Percentiles rank a stretch among this genome's conserved stretches.
These are phyloP conservation scores for Hordeum pubiflorum DNA, from an alignment of 202 grass and related monocot genomes.

Conservation along the genomic window DNA sequence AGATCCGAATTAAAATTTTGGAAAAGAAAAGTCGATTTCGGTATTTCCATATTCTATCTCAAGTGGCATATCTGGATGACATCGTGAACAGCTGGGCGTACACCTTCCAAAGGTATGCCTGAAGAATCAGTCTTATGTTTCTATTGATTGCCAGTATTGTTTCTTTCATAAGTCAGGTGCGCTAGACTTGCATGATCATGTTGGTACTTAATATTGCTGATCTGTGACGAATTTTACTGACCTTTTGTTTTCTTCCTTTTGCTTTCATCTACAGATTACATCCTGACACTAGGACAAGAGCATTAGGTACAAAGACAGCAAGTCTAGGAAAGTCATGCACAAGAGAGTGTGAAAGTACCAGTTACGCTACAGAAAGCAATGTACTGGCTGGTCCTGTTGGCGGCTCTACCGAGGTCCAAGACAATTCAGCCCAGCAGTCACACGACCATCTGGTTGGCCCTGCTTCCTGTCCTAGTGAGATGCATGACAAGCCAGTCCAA, in stretches of 20 bases:
- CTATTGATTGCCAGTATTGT: slow-evolving; percentile 25
- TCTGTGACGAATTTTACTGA: slow-evolving; percentile 12
- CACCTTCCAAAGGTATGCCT: slow-evolving; percentile 61
- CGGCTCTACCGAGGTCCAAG: slow-evolving; percentile 13
- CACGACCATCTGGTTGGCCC: slow-evolving; percentile 8
- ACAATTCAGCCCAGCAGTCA: slow-evolving; percentile 16
- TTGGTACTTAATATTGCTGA: slow-evolving; percentile 6
- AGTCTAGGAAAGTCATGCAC: slow-evolving; percentile 20
- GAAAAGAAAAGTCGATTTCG: slow-evolving; percentile 54
- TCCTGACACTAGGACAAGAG: slow-evolving; percentile 37
- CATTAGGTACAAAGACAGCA: slow-evolving; percentile 33
- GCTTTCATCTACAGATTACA: slow-evolving; percentile 55
- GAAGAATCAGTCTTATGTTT: slow-evolving; percentile 22
- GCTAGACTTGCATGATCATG: background rate
- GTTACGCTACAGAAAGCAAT: slow-evolving; percentile 9
- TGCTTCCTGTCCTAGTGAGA: slow-evolving; percentile 24
- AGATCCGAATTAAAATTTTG: slow-evolving; percentile 65
- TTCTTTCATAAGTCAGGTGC: slow-evolving; percentile 10
- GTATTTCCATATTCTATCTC: slow-evolving; percentile 73
- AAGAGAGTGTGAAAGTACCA: slow-evolving; percentile 23
- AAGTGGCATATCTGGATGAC: slow-evolving; percentile 91
- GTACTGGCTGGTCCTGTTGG: slow-evolving; percentile 24
- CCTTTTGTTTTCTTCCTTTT: slow-evolving; percentile 8
- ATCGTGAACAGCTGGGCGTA: slow-evolving; percentile 83
- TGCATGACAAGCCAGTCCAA: slow-evolving; percentile 24